Conservation (phyloP, 129 eudicot genomes). For the Heracleum sosnowskyi region DNA sequence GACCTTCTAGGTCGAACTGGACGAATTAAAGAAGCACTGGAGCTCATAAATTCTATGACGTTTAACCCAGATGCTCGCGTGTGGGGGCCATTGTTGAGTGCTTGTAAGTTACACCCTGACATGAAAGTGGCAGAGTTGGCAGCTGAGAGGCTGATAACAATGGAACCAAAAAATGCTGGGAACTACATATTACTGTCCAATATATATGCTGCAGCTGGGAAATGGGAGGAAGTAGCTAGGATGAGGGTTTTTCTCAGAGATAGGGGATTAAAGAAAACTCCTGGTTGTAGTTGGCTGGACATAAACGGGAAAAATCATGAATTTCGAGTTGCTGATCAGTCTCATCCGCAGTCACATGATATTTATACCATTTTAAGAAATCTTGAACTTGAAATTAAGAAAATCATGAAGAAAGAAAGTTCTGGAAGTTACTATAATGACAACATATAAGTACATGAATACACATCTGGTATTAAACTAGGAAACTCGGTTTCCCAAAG, state of each 20-base stretch:
- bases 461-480: no score
- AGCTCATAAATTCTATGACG: slow-evolving; percentile 23
- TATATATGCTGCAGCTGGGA: slow-evolving; percentile 31
- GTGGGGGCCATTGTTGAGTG: slow-evolving; percentile 25
- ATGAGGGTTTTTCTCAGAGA: slow-evolving; percentile 22
- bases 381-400: slow-evolving; percentile 18
- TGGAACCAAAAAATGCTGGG: slow-evolving; percentile 26
- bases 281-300: slow-evolving; percentile 32
- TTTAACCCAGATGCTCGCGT: slow-evolving; percentile 18
- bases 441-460: neutral
- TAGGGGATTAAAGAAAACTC: slow-evolving; percentile 22
- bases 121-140: slow-evolving; percentile 18
- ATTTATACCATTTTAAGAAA: slow-evolving; percentile 13
- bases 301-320: slow-evolving; percentile 19
- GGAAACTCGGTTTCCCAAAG: no score
- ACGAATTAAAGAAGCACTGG: slow-evolving; percentile 17
- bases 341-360: slow-evolving; percentile 20
- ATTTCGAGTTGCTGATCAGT: slow-evolving; percentile 29
- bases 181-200: slow-evolving; percentile 24
- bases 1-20: slow-evolving; percentile 25
- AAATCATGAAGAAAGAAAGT: neutral
- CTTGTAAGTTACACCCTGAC: slow-evolving; percentile 21
- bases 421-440: neutral
- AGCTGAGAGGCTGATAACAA: slow-evolving; percentile 19
- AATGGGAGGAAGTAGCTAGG: slow-evolving; percentile 24